A percentile compares a stretch with the other conserved stretches of the same genome.
These are phyloP conservation scores for Tylopilus sp. DNA, from an alignment of 1,284 basidiomycete species.

Conservation along the genomic window DNA sequence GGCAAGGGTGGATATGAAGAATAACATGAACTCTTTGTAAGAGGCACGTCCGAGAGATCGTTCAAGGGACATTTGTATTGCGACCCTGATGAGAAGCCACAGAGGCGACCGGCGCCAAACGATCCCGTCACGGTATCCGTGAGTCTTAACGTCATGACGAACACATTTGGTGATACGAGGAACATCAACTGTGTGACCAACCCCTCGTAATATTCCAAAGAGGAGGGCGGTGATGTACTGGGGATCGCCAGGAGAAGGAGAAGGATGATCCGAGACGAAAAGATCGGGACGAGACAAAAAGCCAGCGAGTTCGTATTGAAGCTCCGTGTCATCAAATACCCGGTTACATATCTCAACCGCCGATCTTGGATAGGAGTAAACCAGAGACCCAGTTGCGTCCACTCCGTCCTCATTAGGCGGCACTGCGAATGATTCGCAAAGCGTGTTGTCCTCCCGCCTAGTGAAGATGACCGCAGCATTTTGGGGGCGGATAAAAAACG, in stretches of 20 bases:
- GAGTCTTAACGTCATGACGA: slow-evolving; percentile 35
- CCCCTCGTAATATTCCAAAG: slow-evolving; percentile 40
- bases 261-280: slow-evolving; percentile 23
- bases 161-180: slow-evolving; percentile 44
- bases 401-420: slow-evolving; percentile 25
- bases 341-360: slow-evolving; percentile 29
- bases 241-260: slow-evolving; percentile 24
- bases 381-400: slow-evolving; percentile 33
- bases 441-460: too few relatives aligned
- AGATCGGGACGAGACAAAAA: slow-evolving; percentile 17
- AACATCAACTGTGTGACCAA: slow-evolving; percentile 31
- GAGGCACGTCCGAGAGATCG: too few relatives aligned
- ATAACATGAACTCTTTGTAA: too few relatives aligned
- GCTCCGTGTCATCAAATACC: slow-evolving; percentile 27
- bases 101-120: slow-evolving; percentile 44
- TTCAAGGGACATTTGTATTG: too few relatives aligned
- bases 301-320: slow-evolving; percentile 36
- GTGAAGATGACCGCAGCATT: too few relatives aligned
- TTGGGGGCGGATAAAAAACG: too few relatives aligned
- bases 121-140: too few relatives aligned
- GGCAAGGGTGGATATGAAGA: slow-evolving; percentile 8
- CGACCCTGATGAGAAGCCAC: slow-evolving; percentile 10
- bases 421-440: slow-evolving; percentile 11
- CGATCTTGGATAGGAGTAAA: slow-evolving; percentile 43
- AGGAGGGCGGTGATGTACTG: slow-evolving; percentile 31